Evolutionary conservation across 495 filamentous ascomycete species (phyloP).

Genomic region (Neurospora sp.): DNA sequence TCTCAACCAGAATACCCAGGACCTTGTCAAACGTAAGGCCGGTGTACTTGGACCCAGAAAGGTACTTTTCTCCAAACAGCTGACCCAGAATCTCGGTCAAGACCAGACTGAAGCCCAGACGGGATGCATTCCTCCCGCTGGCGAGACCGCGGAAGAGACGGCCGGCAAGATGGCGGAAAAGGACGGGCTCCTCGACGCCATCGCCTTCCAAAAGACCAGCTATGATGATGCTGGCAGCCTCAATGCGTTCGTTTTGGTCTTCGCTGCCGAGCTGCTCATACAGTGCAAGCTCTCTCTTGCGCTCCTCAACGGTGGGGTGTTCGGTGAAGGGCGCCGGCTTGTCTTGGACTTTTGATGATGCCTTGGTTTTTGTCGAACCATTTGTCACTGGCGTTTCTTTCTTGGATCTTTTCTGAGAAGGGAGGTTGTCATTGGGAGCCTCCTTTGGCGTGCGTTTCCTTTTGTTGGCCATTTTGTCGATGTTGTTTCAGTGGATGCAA

Average conservation of each 20-base stretch:
- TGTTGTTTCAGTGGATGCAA: neutral
- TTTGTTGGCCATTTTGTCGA: conserved; percentile 27
- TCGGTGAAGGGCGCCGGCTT: conserved; percentile 33
- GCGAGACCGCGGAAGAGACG: conserved; percentile 80
- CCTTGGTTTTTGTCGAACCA: conserved; percentile 4
- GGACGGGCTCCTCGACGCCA: conserved; percentile 32
- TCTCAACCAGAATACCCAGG: conserved; percentile 55
- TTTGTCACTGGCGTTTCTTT: conserved; percentile 17
- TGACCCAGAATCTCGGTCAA: conserved; percentile 70
- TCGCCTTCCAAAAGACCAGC: conserved; percentile 31
- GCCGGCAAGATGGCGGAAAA: conserved; percentile 44
- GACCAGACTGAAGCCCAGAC: conserved; percentile 84
- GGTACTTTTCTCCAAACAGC: conserved; percentile 39
- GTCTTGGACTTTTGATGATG: conserved; percentile 1
- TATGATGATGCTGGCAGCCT: conserved; percentile 39
- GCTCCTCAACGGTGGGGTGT: conserved; percentile 28
- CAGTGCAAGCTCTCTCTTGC: conserved; percentile 37
- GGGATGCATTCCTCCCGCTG: conserved; percentile 79
- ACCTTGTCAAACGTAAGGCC: conserved; percentile 44
- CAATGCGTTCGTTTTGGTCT: conserved; percentile 37
- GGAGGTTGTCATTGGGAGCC: conserved; percentile 20
- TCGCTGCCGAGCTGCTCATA: conserved; percentile 45
- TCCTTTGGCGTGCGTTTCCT: conserved; percentile 33
- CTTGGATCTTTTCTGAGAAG: conserved; percentile 34
- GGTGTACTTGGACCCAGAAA: conserved; percentile 33